phyloP scores from a whole-genome alignment of 2,329 filamentous ascomycete genomes.

The Nemania sp. region DNA sequence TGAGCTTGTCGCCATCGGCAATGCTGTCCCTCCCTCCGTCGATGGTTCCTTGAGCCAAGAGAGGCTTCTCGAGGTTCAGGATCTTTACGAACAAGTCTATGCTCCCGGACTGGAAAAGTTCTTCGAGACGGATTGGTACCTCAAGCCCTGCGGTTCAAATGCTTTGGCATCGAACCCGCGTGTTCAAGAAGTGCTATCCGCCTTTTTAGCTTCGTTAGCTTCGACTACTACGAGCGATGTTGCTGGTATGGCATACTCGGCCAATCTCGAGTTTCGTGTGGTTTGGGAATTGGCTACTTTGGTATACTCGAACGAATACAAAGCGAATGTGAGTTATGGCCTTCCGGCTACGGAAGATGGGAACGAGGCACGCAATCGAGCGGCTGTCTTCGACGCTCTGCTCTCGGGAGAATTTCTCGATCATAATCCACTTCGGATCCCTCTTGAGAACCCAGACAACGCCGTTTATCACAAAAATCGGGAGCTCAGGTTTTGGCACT shows the following conservation, averaged over 20 bases:
- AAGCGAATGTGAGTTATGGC: conserved; percentile 40
- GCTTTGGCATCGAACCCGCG: conserved; percentile 57
- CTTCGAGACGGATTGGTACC: conserved; percentile 85
- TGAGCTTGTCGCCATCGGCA: conserved; percentile 69
- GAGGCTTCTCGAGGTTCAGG: conserved; percentile 67
- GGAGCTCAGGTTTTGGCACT: conserved; percentile 82
- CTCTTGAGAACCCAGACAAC: conserved; percentile 53
- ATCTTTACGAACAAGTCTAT: conserved; percentile 76
- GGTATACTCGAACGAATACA: conserved; percentile 48
- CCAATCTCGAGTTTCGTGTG: conserved; percentile 60
- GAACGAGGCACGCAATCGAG: conserved; percentile 67
- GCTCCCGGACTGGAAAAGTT: conserved; percentile 74
- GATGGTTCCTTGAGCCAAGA: conserved; percentile 56
- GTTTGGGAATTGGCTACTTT: conserved; percentile 64
- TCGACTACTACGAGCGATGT: conserved; percentile 55
- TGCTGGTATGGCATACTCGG: conserved; percentile 57
- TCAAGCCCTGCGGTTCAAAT: conserved; percentile 48
- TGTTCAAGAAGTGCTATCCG: conserved; percentile 69
- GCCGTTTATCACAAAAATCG: conserved; percentile 60
- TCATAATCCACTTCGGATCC: conserved; percentile 59
- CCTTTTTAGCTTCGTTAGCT: conserved; percentile 62
- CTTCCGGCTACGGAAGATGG: conserved; percentile 62
- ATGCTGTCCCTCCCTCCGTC: conserved; percentile 61
- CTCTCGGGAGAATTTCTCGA: conserved; percentile 71
- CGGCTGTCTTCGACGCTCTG: conserved; percentile 76